phyloP scores from a whole-genome alignment of 306 rosid species.

The Fragaria iinumae region DNA sequence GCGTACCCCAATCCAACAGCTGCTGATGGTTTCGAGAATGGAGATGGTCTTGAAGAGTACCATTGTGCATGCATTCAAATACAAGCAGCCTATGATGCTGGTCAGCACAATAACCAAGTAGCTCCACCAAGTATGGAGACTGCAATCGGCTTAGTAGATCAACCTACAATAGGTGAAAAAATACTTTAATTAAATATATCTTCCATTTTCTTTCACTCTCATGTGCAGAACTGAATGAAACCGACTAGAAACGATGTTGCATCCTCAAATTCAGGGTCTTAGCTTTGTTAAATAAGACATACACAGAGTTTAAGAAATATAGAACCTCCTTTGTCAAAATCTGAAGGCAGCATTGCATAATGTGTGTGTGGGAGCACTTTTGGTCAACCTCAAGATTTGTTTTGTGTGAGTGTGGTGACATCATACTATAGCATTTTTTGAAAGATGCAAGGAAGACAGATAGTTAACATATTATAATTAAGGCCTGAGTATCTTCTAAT shows the following conservation, averaged over 20 bases:
- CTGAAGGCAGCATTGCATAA: conserved; percentile 15
- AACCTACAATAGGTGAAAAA: conserved; percentile 49
- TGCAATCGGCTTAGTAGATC: conserved; percentile 81
- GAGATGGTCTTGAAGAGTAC: conserved; percentile 72
- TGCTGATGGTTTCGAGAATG: conserved; percentile 42
- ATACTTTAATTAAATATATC: conserved; percentile 13
- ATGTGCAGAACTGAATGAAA: conserved; percentile 42
- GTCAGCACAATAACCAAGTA: conserved; percentile 97
- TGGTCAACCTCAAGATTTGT: conserved; percentile 11
- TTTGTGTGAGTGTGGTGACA: not conserved
- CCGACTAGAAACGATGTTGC: conserved; percentile 19
- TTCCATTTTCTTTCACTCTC: conserved; percentile 20
- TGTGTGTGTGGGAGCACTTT: not conserved
- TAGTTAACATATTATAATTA: not conserved
- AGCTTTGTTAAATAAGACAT: conserved; percentile 26
- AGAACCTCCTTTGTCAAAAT: not conserved
- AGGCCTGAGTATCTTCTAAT: not conserved
- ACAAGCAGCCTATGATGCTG: conserved; percentile 80
- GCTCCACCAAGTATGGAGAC: conserved; percentile 73
- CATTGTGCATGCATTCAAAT: conserved; percentile 74
- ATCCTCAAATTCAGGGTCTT: conserved; percentile 41
- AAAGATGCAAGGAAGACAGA: not conserved
- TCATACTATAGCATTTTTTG: not conserved
- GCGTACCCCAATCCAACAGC: conserved; percentile 83
- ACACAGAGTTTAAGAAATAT: not conserved